phyloP scores from a whole-genome alignment of 352 stramenopile genomes.

The Phytophthora quininea region DNA sequence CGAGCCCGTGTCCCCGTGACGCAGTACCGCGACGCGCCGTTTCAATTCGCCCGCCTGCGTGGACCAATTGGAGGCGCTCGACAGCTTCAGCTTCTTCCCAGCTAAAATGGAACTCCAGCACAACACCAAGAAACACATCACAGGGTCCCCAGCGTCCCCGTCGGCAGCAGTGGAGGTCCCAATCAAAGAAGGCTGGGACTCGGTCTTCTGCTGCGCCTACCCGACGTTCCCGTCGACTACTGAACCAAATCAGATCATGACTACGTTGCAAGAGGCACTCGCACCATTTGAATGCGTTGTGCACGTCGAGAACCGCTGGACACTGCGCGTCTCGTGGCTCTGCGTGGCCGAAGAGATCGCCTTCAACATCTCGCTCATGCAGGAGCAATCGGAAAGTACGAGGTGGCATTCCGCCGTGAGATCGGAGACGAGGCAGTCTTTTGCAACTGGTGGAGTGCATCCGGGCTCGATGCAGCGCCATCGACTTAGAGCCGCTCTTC shows the following conservation, averaged over 20 bases:
- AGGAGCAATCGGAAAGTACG: conserved; percentile 47
- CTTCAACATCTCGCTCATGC: conserved; percentile 59
- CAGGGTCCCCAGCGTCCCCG: conserved; percentile 53
- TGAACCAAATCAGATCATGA: conserved; percentile 56
- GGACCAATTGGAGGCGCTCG: conserved; percentile 20
- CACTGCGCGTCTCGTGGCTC: conserved; percentile 55
- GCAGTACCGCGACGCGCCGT: conserved; percentile 52
- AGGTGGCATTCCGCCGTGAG: conserved; percentile 64
- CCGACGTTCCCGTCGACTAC: conserved; percentile 54
- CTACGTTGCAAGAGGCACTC: conserved; percentile 46
- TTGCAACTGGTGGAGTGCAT: conserved; percentile 58
- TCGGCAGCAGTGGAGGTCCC: conserved; percentile 58
- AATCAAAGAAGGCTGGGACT: conserved; percentile 47
- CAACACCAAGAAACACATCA: conserved; percentile 19
- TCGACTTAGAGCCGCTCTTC: conserved; percentile 66
- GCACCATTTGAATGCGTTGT: conserved; percentile 52
- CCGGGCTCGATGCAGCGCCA: conserved; percentile 53
- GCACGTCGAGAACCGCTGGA: conserved; percentile 43
- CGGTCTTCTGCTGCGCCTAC: conserved; percentile 58
- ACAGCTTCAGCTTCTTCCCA: conserved; percentile 25
- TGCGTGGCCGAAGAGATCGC: conserved; percentile 73
- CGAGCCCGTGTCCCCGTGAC: conserved; percentile 22
- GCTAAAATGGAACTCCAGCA: conserved; percentile 7
- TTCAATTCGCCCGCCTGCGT: conserved; percentile 45
- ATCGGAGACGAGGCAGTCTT: conserved; percentile 65